Evolutionary conservation across 1,284 basidiomycete species (phyloP).

Genomic region (Malassezia caprae): DNA sequence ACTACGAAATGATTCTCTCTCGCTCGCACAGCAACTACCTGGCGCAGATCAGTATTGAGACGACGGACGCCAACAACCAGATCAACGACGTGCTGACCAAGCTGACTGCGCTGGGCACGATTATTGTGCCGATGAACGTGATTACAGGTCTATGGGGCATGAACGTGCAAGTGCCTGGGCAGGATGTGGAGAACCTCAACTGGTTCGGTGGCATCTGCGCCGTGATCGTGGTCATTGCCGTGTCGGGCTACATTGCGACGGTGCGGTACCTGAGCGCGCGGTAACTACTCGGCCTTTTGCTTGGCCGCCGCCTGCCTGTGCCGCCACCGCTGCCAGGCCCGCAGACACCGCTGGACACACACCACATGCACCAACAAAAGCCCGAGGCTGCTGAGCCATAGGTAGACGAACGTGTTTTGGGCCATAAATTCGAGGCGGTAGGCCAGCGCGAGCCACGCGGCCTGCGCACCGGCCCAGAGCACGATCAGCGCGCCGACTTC

Average conservation of each 20-base stretch:
- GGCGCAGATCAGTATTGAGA: conserved; percentile 45
- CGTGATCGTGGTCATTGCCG: conserved; percentile 41
- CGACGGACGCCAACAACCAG: conserved; percentile 91
- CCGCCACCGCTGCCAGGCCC: conserved; percentile 26
- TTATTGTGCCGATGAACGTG: conserved; percentile 62
- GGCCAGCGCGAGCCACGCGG: conserved; percentile 39
- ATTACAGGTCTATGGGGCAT: conserved; percentile 48
- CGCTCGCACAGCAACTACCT: conserved; percentile 89
- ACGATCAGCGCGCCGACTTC: conserved; percentile 14
- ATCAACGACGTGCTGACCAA: conserved; percentile 99
- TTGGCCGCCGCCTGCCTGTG: background rate
- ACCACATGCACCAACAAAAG: conserved; percentile 26
- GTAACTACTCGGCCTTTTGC: conserved; percentile 7
- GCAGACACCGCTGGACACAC: conserved; percentile 24
- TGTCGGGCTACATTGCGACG: conserved; percentile 41
- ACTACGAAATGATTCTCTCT: conserved; percentile 72
- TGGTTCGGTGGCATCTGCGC: conserved; percentile 45
- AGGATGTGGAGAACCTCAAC: conserved; percentile 33
- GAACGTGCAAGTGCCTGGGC: conserved; percentile 47
- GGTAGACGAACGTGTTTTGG: conserved; percentile 28
- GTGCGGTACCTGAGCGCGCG: conserved; percentile 39
- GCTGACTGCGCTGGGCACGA: conserved; percentile 91
- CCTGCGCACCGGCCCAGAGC: conserved; percentile 61
- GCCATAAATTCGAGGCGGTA: conserved; percentile 42
- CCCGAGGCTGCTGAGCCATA: conserved; percentile 33